A percentile compares a stretch with the other conserved stretches of the same genome.
These are phyloP conservation scores for Tolypocladium ophioglossoides DNA, from an alignment of 2,329 filamentous ascomycete genomes.

Conservation along the genomic window DNA sequence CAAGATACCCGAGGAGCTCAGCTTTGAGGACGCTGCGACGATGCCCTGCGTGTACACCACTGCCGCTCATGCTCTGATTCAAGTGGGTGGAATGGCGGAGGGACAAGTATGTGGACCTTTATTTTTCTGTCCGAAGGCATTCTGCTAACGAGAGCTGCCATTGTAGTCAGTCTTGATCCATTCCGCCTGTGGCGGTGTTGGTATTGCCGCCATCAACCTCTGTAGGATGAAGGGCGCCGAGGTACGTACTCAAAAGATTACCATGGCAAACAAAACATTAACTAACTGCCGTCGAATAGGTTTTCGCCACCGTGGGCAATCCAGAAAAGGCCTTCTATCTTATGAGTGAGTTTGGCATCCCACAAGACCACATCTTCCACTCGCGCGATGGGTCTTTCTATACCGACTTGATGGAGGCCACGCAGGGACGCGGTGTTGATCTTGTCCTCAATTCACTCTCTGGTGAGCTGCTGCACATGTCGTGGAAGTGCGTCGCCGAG, in stretches of 20 bases:
- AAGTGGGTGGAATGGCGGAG: slow-evolving; percentile 3
- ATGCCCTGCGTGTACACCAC: slow-evolving; percentile 22
- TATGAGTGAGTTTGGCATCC: slow-evolving; percentile 11
- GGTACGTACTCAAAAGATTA: neutral
- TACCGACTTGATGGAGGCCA: slow-evolving; percentile 10
- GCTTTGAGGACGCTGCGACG: slow-evolving; percentile 21
- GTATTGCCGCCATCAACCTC: slow-evolving; percentile 17
- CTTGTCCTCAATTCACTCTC: no score
- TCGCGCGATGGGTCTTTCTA: slow-evolving; percentile 15
- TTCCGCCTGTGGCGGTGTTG: slow-evolving; percentile 17
- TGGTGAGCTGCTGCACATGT: slow-evolving; percentile 17
- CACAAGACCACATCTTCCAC: slow-evolving; percentile 16
- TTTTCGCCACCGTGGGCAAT: slow-evolving; percentile 16
- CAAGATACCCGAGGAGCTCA: slow-evolving; percentile 22
- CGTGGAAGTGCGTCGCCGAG: slow-evolving; percentile 22
- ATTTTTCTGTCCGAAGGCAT: neutral
- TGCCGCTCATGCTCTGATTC: slow-evolving; percentile 10
- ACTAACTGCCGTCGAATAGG: neutral
- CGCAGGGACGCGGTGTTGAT: slow-evolving; percentile 17
- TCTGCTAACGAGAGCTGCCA: neutral
- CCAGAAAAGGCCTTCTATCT: slow-evolving; percentile 17
- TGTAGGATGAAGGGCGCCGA: slow-evolving; percentile 12
- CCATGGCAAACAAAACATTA: neutral
- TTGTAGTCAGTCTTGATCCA: slow-evolving; percentile 19
- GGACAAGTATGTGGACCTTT: slow-evolving; percentile 3